A percentile compares a stretch with the other conserved stretches of the same genome.
Evolutionary conservation across 805 yeast genomes (phyloP).

Genomic region (Yamadazyma olivae): DNA sequence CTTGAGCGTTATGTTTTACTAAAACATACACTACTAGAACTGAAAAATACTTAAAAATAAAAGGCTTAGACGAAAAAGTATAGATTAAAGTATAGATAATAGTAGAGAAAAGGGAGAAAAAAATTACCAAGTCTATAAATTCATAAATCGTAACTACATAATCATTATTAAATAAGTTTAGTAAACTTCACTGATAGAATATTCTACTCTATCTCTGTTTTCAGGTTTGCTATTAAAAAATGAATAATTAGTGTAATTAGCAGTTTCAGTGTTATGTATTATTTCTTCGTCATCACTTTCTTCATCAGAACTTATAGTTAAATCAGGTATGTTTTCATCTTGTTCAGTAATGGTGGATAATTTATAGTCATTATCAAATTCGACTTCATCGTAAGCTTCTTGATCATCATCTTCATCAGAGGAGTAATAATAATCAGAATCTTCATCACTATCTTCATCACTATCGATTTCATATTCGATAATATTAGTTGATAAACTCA

Average conservation of each 20-base stretch:
- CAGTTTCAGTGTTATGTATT: too few relatives aligned
- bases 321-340: conserved; percentile 12
- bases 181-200: conserved; percentile 38
- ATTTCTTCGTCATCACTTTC: conserved; percentile 7
- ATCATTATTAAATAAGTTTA: not conserved
- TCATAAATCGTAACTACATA: not conserved
- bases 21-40: too few relatives aligned
- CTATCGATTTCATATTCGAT: conserved; percentile 38
- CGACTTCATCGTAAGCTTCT: not conserved
- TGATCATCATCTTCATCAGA: conserved; percentile 13
- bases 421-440: conserved; percentile 17
- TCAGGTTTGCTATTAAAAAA: too few relatives aligned
- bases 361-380: not conserved
- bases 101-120: too few relatives aligned
- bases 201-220: too few relatives aligned
- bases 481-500: conserved; percentile 23
- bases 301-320: conserved; percentile 8
- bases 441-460: conserved; percentile 20
- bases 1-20: too few relatives aligned
- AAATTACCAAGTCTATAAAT: too few relatives aligned
- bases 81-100: too few relatives aligned
- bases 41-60: too few relatives aligned
- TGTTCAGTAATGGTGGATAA: conserved; percentile 9
- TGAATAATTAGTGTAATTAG: too few relatives aligned
- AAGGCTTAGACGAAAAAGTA: too few relatives aligned